Base-by-base conservation (phyloP, 2,329 filamentous ascomycete genomes). In the Thelonectria discophora region DNA sequence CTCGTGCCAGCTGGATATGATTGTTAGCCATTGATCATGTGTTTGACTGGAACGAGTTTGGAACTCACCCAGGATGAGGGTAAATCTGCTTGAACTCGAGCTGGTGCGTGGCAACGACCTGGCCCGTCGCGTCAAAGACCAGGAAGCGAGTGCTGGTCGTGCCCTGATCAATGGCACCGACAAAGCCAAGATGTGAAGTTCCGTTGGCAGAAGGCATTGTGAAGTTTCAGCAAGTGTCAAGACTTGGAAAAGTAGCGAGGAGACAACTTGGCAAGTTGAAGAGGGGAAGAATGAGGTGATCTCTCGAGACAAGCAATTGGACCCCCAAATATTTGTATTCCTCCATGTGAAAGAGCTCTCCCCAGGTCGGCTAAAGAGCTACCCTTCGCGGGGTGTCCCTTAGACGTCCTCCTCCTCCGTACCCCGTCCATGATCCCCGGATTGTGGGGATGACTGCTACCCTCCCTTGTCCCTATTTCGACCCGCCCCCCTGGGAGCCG, bases 101-200 rank as follows among this genome's bases (percentile, higher is more conserved):
- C 78, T 93, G 90, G 73, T 93, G 90, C 34, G 87, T 85, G 48
- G 89, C 88, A 58, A 92, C 83, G 18, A 90, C 89, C 64, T 89
- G 85, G 51, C 90, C 90, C 34, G 81, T 80, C 65, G 84, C 83
- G 77, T 93, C 88, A 77, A 93, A 93, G 72, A 93, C 91, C 70
- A 93, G 83, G 74, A 93, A 93, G 12, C 91, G 84, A 21, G 91
- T 89, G 74, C 88, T 91, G 56, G 90, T 93, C 34, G 90, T 94
- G 66, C 91, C 90, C 75, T 93, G 90, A 73, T 94, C 90, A 73
- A 94, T 93, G 58, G 90, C 89, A 65, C 90, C 91, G 63, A 93
- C 87, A 71, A 90, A 93, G 64, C 72, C 63, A 55, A 64, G 65
- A 43, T 68, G 64, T 15, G 68, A 50, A 15, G 65, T 64, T 52